Percentiles rank a stretch among this genome's conserved stretches.
Evolutionary conservation across 129 eudicot genomes (phyloP).

Genomic region (Mikania micrantha): DNA sequence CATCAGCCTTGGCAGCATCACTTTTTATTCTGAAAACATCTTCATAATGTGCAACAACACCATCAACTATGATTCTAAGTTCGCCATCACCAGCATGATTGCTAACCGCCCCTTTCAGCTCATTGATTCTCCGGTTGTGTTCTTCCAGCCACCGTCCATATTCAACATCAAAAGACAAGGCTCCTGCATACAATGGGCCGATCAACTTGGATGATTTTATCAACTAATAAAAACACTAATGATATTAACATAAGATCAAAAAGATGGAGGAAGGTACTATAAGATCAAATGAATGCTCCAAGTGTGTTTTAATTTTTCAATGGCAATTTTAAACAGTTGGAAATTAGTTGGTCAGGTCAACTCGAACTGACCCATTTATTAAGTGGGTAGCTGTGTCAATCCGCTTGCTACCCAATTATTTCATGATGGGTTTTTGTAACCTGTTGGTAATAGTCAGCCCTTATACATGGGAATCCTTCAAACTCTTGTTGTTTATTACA

Average conservation of each 20-base stretch:
- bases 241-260: neutral
- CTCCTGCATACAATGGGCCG: slow-evolving; percentile 39
- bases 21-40: slow-evolving; percentile 71
- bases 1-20: slow-evolving; percentile 77
- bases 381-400: neutral
- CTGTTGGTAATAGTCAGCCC: neutral
- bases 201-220: no score
- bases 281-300: neutral
- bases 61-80: slow-evolving; percentile 81
- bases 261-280: neutral
- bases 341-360: neutral
- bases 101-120: slow-evolving; percentile 86
- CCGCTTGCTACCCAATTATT: neutral
- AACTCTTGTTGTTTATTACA: neutral
- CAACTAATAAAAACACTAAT: neutral
- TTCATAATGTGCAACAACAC: slow-evolving; percentile 75
- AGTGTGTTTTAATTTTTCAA: neutral
- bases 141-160: slow-evolving; percentile 93
- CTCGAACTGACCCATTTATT: neutral
- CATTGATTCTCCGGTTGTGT: slow-evolving; percentile 68
- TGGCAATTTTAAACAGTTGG: neutral
- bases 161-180: slow-evolving; percentile 88
- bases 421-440: neutral
- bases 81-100: slow-evolving; percentile 97
- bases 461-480: neutral